Base-by-base conservation (phyloP, 148 eudicot genomes). In the Fagopyrum homotropicum region DNA sequence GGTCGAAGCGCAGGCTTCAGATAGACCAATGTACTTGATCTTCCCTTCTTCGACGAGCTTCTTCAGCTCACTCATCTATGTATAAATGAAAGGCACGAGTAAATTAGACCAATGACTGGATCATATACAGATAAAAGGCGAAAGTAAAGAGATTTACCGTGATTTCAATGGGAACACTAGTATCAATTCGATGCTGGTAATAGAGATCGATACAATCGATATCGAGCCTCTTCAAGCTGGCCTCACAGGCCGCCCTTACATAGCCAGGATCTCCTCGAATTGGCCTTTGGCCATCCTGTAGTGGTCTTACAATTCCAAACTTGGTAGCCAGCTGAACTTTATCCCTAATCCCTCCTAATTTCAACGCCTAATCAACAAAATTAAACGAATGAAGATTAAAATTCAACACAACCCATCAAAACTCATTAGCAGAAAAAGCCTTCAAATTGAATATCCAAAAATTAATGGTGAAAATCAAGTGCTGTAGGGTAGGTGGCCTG, bases 1-100 rank as follows among this genome's bases (percentile, higher is more conserved):
- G 2, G 78, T 76, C 17, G 78, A 76, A 76, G 73, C 61, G 26
- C 73, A 76, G 0, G 59, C 77, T 15, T 75, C 77, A 6, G 77
- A 75, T 6, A 75, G 8, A 10, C 77, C 77, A 26, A 75, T 19
- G 70, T 75, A 59, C 77, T 60, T 75, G 19, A 75, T 59, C 70
- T 75, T 75, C 12, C 77, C 77, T 50, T 75, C 70, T 60, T 75
- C 77, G 7, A 75, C 77, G 6, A 75, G 55, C 70, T 75, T 75
- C 70, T 75, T 75, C 52, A 75, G 70, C 77, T 75, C 77, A 9
- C 77, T 30, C 71, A 75, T 75, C 77, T 75, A 46, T 10, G 15
- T 6, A 60, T 35, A 35, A 35, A 35, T 35, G 40, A 35, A 35
- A 35, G 40, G 3, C 40, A 35, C 40, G 3, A 35, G 40, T 35